These are phyloP conservation scores for Starmerella vitae DNA, from an alignment of 805 yeast genomes.

Conservation along the genomic window DNA sequence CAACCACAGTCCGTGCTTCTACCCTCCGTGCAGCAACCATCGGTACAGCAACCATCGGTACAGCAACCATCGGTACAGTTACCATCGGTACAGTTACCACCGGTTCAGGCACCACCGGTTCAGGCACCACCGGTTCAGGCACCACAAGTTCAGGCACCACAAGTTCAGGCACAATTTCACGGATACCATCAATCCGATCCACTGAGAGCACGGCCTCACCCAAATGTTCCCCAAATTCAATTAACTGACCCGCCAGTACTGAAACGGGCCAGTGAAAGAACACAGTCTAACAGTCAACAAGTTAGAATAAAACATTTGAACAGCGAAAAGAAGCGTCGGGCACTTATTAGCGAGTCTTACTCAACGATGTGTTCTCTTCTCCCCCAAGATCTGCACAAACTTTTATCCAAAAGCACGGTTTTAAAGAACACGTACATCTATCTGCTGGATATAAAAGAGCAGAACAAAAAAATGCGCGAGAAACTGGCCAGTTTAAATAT, in stretches of 20 bases:
- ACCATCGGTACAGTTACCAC: too few species aligned
- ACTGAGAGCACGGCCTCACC: background rate
- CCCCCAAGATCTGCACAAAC: conserved; percentile 21
- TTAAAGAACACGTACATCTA: conserved; percentile 22
- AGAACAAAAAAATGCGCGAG: conserved; percentile 22
- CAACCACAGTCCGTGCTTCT: too few species aligned
- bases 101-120: background rate
- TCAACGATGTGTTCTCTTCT: conserved; percentile 28
- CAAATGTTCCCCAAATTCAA: background rate
- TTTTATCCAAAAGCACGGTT: conserved; percentile 23
- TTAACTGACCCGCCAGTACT: background rate
- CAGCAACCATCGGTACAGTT: too few species aligned
- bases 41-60: too few species aligned
- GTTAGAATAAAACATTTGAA: conserved; percentile 28
- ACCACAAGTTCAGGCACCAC: background rate
- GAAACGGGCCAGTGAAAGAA: too few species aligned
- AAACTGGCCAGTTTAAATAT: conserved; percentile 18
- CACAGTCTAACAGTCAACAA: too few species aligned
- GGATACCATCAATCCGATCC: background rate
- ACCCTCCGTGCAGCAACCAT: too few species aligned
- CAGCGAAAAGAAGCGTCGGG: conserved; percentile 32
- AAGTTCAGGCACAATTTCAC: background rate
- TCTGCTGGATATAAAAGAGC: conserved; percentile 18
- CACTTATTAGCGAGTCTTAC: conserved; percentile 29
- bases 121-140: background rate